phyloP scores from a whole-genome alignment of 75 land plant genomes.

The Sequoia sempervirens region DNA sequence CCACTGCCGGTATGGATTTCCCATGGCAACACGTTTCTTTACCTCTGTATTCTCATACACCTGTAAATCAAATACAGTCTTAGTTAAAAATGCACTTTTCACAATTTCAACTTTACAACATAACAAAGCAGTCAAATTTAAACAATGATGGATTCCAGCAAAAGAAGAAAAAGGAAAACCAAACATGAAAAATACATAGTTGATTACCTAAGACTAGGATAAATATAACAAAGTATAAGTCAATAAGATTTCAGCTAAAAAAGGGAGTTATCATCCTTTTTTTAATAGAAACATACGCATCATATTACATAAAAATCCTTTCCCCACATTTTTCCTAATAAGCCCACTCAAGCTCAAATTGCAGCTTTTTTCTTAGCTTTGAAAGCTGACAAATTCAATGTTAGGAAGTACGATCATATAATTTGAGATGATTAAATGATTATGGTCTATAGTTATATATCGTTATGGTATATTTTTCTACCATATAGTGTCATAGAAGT shows the following conservation, averaged over 20 bases:
- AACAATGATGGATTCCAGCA: neutral
- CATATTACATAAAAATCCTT: neutral
- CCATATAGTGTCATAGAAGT: neutral
- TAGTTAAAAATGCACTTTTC: conserved; percentile 2
- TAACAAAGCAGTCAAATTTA: neutral
- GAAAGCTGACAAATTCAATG: neutral
- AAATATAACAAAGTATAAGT: neutral
- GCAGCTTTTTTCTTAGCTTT: neutral
- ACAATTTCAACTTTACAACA: neutral
- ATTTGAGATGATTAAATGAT: neutral
- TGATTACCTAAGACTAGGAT: neutral
- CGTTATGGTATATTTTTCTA: neutral
- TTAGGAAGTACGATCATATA: neutral
- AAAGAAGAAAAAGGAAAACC: neutral
- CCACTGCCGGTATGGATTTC: conserved; percentile 89
- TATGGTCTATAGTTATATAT: neutral
- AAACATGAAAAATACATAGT: neutral
- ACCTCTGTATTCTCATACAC: conserved; percentile 97
- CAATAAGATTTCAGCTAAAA: neutral
- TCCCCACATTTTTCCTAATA: neutral
- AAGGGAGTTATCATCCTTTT: neutral
- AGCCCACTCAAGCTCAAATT: neutral
- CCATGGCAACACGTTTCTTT: conserved; percentile 78
- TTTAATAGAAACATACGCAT: neutral
- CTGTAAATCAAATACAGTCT: conserved; percentile 24